Percentiles rank a stretch among this genome's conserved stretches.
phyloP scores from a whole-genome alignment of 208 protist genomes.

The Vickermania spadyakhi region DNA sequence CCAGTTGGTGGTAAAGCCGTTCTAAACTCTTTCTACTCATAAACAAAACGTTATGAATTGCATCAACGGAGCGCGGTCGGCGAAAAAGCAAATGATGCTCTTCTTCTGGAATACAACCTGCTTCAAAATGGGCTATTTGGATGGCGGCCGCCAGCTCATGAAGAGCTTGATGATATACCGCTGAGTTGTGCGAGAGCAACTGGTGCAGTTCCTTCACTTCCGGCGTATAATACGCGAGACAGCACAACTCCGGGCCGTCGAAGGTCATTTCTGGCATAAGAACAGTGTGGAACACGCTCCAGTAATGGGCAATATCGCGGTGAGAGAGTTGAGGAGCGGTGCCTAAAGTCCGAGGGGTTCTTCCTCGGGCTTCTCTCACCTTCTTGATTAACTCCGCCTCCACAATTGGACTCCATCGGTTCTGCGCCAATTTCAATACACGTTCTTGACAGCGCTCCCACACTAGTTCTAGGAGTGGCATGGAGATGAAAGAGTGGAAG shows the following conservation, averaged over 20 bases:
- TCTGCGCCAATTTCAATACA: constrained; percentile 15
- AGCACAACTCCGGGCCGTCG: constrained; percentile 50
- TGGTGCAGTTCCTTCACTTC: constrained; percentile 15
- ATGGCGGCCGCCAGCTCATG: constrained; percentile 13
- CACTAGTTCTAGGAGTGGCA: constrained; percentile 13
- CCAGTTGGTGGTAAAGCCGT: constrained; percentile 17
- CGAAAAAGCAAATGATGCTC: constrained; percentile 10
- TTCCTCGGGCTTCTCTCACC: constrained; percentile 15
- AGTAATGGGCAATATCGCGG: constrained; percentile 45
- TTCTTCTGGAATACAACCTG: constrained; percentile 11
- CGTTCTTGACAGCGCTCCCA: constrained; percentile 18
- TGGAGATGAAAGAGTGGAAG: constrained; percentile 36
- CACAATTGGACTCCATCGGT: constrained; percentile 39
- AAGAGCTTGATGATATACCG: constrained; percentile 1
- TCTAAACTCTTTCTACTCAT: constrained; percentile 12
- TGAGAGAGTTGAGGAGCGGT: constrained; percentile 33
- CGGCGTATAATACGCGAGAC: constrained; percentile 45
- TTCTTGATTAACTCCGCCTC: constrained; percentile 46
- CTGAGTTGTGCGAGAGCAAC: neutral
- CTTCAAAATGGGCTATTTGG: constrained; percentile 18
- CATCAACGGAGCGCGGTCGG: constrained; percentile 7
- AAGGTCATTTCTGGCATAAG: constrained; percentile 52
- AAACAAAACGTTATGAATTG: constrained; percentile 12
- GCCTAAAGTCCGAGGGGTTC: constrained; percentile 18
- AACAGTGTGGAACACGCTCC: constrained; percentile 40